Conservation (phyloP, 1,139 yeast species). For the Diutina neorugosa region DNA sequence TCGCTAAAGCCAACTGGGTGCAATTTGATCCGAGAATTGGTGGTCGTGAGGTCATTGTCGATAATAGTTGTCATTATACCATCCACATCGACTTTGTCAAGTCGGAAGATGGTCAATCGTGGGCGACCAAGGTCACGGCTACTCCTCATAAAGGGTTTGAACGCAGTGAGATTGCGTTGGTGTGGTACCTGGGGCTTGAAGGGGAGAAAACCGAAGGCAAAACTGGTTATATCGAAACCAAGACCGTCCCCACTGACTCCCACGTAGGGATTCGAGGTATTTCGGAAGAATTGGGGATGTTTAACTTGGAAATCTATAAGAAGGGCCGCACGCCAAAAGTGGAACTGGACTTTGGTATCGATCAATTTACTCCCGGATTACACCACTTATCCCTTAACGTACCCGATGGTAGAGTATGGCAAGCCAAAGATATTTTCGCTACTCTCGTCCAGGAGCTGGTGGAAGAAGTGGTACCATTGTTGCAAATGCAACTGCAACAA, state of each 20-base stretch:
- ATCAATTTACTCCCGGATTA: slow-evolving; percentile 11
- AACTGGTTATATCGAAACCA: slow-evolving; percentile 6
- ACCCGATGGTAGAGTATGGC: slow-evolving; percentile 70
- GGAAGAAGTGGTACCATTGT: slow-evolving; percentile 27
- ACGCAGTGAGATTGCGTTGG: slow-evolving; percentile 45
- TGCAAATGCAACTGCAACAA: slow-evolving; percentile 15
- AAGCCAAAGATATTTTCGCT: slow-evolving; percentile 64
- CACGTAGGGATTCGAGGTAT: slow-evolving; percentile 36
- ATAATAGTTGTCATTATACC: slow-evolving; percentile 43
- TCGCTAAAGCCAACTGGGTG: slow-evolving; percentile 77
- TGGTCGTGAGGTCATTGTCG: slow-evolving; percentile 69
- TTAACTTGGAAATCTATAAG: slow-evolving; percentile 37
- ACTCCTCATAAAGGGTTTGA: slow-evolving; percentile 41
- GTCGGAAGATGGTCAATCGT: slow-evolving; percentile 54
- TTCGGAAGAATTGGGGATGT: slow-evolving; percentile 43
- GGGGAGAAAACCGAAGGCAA: slow-evolving; percentile 25
- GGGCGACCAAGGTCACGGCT: slow-evolving; percentile 68
- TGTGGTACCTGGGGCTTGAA: slow-evolving; percentile 70
- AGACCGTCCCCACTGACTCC: slow-evolving; percentile 14
- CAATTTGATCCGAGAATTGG: slow-evolving; percentile 80
- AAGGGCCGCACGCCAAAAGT: slow-evolving; percentile 32
- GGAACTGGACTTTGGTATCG: slow-evolving; percentile 37
- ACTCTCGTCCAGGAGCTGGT: slow-evolving; percentile 62
- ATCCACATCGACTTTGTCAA: slow-evolving; percentile 69
- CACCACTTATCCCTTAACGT: slow-evolving; percentile 60